Base-by-base conservation (phyloP, 768 basidiomycete genomes). In the Multifurca ochricompacta region DNA sequence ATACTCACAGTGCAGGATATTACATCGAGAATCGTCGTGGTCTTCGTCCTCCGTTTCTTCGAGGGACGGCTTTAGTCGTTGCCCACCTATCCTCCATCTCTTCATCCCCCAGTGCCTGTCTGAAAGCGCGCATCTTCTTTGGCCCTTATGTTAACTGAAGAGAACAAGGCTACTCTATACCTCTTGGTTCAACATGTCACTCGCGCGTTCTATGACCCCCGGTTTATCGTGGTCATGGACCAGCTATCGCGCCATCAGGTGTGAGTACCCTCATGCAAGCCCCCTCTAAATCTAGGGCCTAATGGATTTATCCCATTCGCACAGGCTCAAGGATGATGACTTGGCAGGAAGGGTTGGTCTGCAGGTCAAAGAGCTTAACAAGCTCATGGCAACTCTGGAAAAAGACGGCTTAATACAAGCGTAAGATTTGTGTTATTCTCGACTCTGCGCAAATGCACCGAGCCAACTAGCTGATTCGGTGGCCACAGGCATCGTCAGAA, bases 121-220 rank as follows among this genome's bases (percentile, higher is more conserved):
- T 30, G 18, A 48, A 54, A 50, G 50, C 56, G 56, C 48, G 49
- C 39, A 42, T 27, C 40, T n/a, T 40, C n/a, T 27, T 53, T 43
- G 9, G 46, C 47, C 53, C 58, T 61, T 48, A 61, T 61, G 60
- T 62, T 69, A 51, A 83, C 78, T 45, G 85, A 85, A 66, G 87
- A 88, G 66, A 87, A 89, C 65, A 81, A 84, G 71, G 87, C 89
- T 68, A 81, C 79, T 2, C 82, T 93, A 51, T 84, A 83, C 68
- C 80, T 83, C 55, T 84, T 99, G 63, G 90, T 96, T 61, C 92
- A 96, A 68, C 86, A 91, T 73, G 91, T 95, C 66, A 82, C 86
- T 42, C 82, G 95, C 64, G 84, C 87, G 31, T 98, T 99, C 71
- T 99, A 97, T 71, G 96, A 97, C 68, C 76, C 90, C 41, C 89